Evolutionary conservation across 176 grass and related monocot species (phyloP), one percentile per base, ranked within the genome.

Genomic region (Cocos nucifera): DNA sequence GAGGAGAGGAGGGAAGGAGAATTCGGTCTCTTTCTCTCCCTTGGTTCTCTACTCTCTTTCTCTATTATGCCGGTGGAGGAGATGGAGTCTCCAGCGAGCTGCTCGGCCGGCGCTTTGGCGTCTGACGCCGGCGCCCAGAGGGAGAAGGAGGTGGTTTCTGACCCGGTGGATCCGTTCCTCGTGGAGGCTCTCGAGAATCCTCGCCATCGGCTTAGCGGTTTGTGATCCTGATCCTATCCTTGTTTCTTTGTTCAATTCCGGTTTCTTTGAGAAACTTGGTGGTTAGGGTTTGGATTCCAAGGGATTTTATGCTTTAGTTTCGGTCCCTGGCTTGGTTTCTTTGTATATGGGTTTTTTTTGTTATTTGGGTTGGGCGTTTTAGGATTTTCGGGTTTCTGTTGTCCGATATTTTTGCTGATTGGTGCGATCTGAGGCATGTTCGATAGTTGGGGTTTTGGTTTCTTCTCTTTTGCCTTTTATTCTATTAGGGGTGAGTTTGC

Each of bases 171-270:
- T 52, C 49, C 63, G 4, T 65, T 65, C 21, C 63, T 65, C 18
- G 49, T 53, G 15, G 63, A 65, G 63, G 22, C 51, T 15, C 63
- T 65, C 1, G 63, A 53, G 21, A 65, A 65, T 65, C 39, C 63
- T 27, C 63, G 63, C 49, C 63, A 65, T 52, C 63, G 63, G 48
- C 63, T 65, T 4, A 19, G 49, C 50, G 63, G 63, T 65, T 63
- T 12, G n/a, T 51, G 30, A 50, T 68, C 10, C 20, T 56, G 54
- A 22, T 56, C 19, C 19, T 56, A 21, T 8, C 22, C 4, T 56
- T 7, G 7, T 56, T 56, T 22, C 35, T 14, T 44, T 6, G 35
- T 44, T 44, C 9, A 14, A 44, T 44, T 44, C 35, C 9, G 1
- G 1, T 44, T 44, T 44, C 2, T 14, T 44, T 44, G 35, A 44